Conservation (phyloP, 768 basidiomycete species). For the Wakefieldia striispora region DNA sequence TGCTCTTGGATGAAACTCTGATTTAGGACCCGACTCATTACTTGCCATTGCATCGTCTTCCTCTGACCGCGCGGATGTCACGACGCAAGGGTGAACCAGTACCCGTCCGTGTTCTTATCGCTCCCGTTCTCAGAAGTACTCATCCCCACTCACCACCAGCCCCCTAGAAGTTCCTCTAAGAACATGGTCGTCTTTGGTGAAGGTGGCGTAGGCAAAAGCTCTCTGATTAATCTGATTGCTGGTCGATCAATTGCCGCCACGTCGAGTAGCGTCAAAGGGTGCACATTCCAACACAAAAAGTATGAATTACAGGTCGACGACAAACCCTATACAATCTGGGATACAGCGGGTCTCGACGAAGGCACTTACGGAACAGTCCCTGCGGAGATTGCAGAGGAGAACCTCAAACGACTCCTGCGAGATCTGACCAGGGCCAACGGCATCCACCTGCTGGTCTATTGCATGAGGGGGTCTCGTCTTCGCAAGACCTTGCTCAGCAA, state of each 20-base stretch:
- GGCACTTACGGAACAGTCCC: slow-evolving; percentile 29
- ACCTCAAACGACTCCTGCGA: slow-evolving; percentile 23
- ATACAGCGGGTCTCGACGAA: slow-evolving; percentile 42
- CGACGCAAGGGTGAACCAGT: slow-evolving; percentile 15
- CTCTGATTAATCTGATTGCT: slow-evolving; percentile 41
- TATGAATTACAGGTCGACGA: slow-evolving; percentile 29
- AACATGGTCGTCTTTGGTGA: slow-evolving; percentile 30
- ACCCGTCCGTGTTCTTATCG: slow-evolving; percentile 9
- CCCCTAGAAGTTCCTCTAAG: slow-evolving; percentile 10
- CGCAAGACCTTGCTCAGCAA: slow-evolving; percentile 29
- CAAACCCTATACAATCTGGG: slow-evolving; percentile 30
- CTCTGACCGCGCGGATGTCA: slow-evolving; percentile 21
- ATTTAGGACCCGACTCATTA: slow-evolving; percentile 6
- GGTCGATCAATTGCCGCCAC: slow-evolving; percentile 37
- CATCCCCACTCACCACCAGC: slow-evolving; percentile 4
- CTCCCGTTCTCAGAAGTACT: slow-evolving; percentile 2
- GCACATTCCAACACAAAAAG: slow-evolving; percentile 32
- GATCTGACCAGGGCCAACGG: slow-evolving; percentile 28
- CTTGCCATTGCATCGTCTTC: slow-evolving; percentile 2
- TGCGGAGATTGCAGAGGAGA: slow-evolving; percentile 28
- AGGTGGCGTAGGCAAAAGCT: slow-evolving; percentile 39
- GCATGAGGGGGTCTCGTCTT: slow-evolving; percentile 32
- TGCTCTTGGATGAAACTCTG: slow-evolving; percentile 5
- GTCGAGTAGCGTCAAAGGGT: slow-evolving; percentile 34
- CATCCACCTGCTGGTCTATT: slow-evolving; percentile 32